A percentile compares a stretch with the other conserved stretches of the same genome.
These are phyloP conservation scores for Blastobotrys illinoisensis DNA, from an alignment of 1,139 yeast genomes.

Conservation along the genomic window DNA sequence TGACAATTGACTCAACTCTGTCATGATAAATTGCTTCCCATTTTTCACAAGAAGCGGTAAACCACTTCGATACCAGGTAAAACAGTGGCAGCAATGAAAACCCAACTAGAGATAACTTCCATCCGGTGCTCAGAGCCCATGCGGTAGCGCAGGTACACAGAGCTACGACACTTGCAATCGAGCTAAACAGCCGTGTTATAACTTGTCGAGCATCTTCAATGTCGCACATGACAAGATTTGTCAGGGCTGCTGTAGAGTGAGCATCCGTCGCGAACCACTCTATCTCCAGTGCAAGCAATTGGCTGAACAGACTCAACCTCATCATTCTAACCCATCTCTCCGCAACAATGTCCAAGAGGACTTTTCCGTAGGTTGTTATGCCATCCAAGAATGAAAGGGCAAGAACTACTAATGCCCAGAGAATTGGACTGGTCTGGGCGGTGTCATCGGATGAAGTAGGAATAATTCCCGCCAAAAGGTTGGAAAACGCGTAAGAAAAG, in stretches of 20 bases:
- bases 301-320: constrained; percentile 46
- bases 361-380: constrained; percentile 46
- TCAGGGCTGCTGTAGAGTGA: constrained; percentile 44
- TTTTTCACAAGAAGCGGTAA: constrained; percentile 46
- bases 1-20: constrained; percentile 50
- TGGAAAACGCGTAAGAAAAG: constrained; percentile 73
- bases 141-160: constrained; percentile 55
- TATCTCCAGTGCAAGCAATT: constrained; percentile 49
- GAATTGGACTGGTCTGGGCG: constrained; percentile 33
- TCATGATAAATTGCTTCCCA: constrained; percentile 59
- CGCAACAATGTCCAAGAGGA: constrained; percentile 51
- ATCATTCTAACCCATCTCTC: constrained; percentile 62
- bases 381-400: constrained; percentile 61
- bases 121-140: constrained; percentile 79
- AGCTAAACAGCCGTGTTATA: constrained; percentile 55
- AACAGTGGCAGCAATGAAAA: constrained; percentile 66
- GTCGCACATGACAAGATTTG: constrained; percentile 72
- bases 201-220: constrained; percentile 67
- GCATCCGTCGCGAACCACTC: constrained; percentile 44
- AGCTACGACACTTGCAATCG: constrained; percentile 38
- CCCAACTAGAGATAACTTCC: constrained; percentile 83
- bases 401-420: constrained; percentile 67
- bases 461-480: constrained; percentile 42
- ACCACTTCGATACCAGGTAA: constrained; percentile 44
- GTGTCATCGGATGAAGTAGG: constrained; percentile 33